Evolutionary conservation across 2,329 filamentous ascomycete species (phyloP), one percentile per base, ranked within the genome.

Genomic region (Mycosphaerella arachidis): DNA sequence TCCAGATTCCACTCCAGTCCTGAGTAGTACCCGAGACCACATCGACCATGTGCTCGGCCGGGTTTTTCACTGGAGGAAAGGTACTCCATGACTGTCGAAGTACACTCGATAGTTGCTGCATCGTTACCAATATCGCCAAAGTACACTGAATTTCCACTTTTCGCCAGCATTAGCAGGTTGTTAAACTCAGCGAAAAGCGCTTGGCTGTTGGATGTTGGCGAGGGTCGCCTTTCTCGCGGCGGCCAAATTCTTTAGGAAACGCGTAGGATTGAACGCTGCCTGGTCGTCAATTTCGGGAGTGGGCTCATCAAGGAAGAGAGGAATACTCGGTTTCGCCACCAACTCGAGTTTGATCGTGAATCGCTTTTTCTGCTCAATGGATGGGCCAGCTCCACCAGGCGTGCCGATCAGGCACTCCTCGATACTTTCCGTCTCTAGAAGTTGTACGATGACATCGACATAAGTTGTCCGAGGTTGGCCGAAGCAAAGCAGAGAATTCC

Each of bases 181-280:
- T 89, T 86, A 59, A 89, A 90, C 29, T 86, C 79, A 9, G 84
- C 79, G 54, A 89, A 89, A 0, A 89, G 75, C 84, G 1, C 84
- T 87, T 0, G 87, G 87, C 70, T 89, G 87, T 65, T 89, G 87
- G 40, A 89, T 89, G 0, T 87, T 89, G 61, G 85, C 84, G 0
- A 89, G 74, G 1, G 89, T 82, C 5, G 86, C 85, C 65, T 89
- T 86, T 0, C 87, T 86, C 1, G 80, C 81, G 52, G 84, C 81
- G 5, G 86, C 86, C 0, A 90, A 77, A 70, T 87, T 88, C 10
- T 84, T 78, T 20, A 89, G 70, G 72, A 89, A 88, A 0, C 85
- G 82, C 4, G 88, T 79, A 0, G 82, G 86, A 61, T 85, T 84
- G 68, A 79, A 86, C 0, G 88, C 87, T 8, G 86, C 86, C 53